Conservation (phyloP, 352 stramenopile genomes). For the Phytophthora litchii region DNA sequence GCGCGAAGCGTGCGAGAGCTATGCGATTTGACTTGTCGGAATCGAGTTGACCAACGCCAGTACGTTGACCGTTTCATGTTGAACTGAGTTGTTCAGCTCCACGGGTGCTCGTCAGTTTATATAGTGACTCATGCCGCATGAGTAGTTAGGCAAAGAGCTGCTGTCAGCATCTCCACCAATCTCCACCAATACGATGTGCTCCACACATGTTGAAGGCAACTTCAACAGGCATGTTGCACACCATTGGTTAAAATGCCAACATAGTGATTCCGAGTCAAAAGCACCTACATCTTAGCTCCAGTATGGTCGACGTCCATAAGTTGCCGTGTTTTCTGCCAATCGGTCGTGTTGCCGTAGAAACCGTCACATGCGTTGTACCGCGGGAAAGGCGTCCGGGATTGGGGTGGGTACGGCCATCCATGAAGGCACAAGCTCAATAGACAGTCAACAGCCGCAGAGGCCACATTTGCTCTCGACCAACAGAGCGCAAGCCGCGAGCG, state of each 20-base stretch:
- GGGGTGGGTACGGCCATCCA: constrained; percentile 14
- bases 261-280: background rate
- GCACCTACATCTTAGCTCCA: constrained; percentile 8
- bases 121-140: too few relatives aligned
- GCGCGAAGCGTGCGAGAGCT: too few relatives aligned
- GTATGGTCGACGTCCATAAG: too few relatives aligned
- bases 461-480: constrained; percentile 17
- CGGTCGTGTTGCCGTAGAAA: constrained; percentile 15
- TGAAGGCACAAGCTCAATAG: constrained; percentile 24
- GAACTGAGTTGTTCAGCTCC: too few relatives aligned
- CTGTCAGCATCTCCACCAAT: constrained; percentile 2
- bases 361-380: constrained; percentile 18
- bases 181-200: too few relatives aligned
- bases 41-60: too few relatives aligned
- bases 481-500: constrained; percentile 19
- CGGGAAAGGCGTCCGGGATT: constrained; percentile 15
- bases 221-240: constrained; percentile 1
- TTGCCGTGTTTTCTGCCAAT: constrained; percentile 13
- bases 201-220: constrained; percentile 10
- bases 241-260: background rate
- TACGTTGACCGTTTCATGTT: too few relatives aligned
- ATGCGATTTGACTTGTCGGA: too few relatives aligned
- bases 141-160: background rate
- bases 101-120: too few relatives aligned
- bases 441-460: constrained; percentile 6